Evolutionary conservation across 1,284 basidiomycete genomes (phyloP).

Genomic region (Naganishia albida): DNA sequence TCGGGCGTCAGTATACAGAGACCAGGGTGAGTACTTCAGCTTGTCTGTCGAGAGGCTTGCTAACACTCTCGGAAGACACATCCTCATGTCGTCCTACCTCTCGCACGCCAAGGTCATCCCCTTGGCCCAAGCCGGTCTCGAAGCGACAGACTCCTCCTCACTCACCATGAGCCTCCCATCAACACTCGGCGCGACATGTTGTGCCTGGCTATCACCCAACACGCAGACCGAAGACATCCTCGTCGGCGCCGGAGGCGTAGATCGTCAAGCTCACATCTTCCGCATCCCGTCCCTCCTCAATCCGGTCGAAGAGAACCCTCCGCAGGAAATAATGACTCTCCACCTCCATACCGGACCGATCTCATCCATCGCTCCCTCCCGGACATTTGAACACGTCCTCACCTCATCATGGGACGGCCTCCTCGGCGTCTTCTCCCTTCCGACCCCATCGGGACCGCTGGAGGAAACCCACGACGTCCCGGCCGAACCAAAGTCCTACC

Average conservation of each 20-base stretch:
- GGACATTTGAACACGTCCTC: slow-evolving; percentile 63
- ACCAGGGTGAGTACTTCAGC: slow-evolving; percentile 62
- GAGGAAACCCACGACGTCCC: slow-evolving; percentile 50
- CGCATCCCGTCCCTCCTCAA: slow-evolving; percentile 57
- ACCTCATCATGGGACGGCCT: slow-evolving; percentile 77
- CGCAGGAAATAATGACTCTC: slow-evolving; percentile 59
- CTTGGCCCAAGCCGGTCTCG: slow-evolving; percentile 36
- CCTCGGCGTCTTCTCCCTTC: slow-evolving; percentile 66
- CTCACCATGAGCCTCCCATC: slow-evolving; percentile 50
- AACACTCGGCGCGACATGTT: slow-evolving; percentile 66
- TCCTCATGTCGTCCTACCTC: slow-evolving; percentile 79
- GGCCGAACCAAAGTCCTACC: slow-evolving; percentile 49
- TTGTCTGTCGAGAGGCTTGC: background rate
- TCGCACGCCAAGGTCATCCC: slow-evolving; percentile 73
- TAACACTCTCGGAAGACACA: slow-evolving; percentile 57
- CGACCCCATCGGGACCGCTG: slow-evolving; percentile 33
- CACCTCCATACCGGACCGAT: slow-evolving; percentile 74
- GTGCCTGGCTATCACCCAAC: slow-evolving; percentile 61
- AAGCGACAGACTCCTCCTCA: slow-evolving; percentile 29
- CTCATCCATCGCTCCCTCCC: slow-evolving; percentile 65
- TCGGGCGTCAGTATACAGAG: slow-evolving; percentile 73
- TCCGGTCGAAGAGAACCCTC: slow-evolving; percentile 55
- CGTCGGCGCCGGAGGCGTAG: slow-evolving; percentile 76
- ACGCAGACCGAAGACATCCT: slow-evolving; percentile 54
- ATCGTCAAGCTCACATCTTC: slow-evolving; percentile 71